Evolutionary conservation across 2,329 filamentous ascomycete species (phyloP).

Genomic region (Penicillium capsulatum): DNA sequence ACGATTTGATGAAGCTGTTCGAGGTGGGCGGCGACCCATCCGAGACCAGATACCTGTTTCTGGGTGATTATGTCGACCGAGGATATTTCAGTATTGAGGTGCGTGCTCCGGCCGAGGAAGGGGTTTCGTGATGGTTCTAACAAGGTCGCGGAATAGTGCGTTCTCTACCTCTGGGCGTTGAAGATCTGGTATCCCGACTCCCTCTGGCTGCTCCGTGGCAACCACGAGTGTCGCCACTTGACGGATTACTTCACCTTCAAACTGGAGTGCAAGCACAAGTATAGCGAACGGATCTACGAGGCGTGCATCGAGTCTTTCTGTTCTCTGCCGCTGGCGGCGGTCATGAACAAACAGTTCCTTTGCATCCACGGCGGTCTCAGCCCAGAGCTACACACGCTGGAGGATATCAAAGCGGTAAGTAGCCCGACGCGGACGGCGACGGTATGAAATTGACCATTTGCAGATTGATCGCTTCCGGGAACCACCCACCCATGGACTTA

Average conservation of each 20-base stretch:
- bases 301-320: slow-evolving; percentile 99
- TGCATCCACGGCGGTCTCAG: slow-evolving; percentile 97
- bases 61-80: slow-evolving; percentile 96
- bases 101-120: slow-evolving; percentile 23
- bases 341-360: slow-evolving; percentile 99
- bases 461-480: slow-evolving; percentile 97
- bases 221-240: slow-evolving; percentile 97
- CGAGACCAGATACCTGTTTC: slow-evolving; percentile 93
- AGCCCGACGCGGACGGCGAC: background rate
- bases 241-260: slow-evolving; percentile 99
- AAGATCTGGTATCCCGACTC: slow-evolving; percentile 99
- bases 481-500: slow-evolving; percentile 92
- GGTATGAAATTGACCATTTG: background rate
- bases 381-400: slow-evolving; percentile 90
- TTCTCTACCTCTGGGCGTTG: slow-evolving; percentile 93
- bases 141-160: slow-evolving; percentile 58
- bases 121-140: background rate
- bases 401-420: slow-evolving; percentile 82
- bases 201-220: slow-evolving; percentile 92
- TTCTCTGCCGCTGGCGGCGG: slow-evolving; percentile 81
- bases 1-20: slow-evolving; percentile 98
- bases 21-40: slow-evolving; percentile 95
- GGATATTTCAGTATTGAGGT: slow-evolving; percentile 98
- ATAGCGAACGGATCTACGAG: slow-evolving; percentile 92
- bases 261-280: slow-evolving; percentile 99